Percentiles rank a stretch among this genome's conserved stretches.
phyloP scores from a whole-genome alignment of 1,284 basidiomycete species.

The Farysia itapuensis region DNA sequence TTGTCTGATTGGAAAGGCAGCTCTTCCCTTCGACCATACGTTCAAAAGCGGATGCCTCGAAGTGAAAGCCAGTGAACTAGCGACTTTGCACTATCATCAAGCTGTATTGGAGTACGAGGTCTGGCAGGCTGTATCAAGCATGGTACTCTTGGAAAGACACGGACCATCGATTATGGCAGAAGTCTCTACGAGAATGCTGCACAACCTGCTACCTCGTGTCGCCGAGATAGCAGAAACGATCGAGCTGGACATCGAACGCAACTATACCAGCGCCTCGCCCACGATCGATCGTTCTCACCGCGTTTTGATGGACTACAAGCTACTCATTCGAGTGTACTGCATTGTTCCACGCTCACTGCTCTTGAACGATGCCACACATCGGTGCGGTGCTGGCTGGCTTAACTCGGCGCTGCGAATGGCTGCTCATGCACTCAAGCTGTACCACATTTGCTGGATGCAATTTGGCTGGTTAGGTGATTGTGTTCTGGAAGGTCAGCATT shows the following conservation, averaged over 20 bases:
- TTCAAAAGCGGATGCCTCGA: no score
- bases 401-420: constrained; percentile 7
- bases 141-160: no score
- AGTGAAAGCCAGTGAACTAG: no score
- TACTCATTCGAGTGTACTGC: background rate
- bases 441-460: constrained; percentile 8
- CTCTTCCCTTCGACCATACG: no score
- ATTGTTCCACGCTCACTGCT: background rate
- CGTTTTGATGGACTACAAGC: background rate
- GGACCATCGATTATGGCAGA: no score
- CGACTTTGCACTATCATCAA: no score
- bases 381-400: constrained; percentile 5
- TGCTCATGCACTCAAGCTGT: constrained; percentile 4
- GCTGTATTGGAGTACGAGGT: no score
- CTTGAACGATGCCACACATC: background rate
- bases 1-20: no score
- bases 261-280: background rate
- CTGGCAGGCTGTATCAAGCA: no score
- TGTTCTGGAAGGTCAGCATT: constrained; percentile 6
- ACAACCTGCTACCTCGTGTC: no score
- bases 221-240: background rate
- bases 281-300: background rate
- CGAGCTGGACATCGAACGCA: background rate
- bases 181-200: no score
- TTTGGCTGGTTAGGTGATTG: constrained; percentile 20